Evolutionary conservation across 2,329 filamentous ascomycete genomes (phyloP), one percentile per base, ranked within the genome.

Genomic region (Sclerotinia minor): DNA sequence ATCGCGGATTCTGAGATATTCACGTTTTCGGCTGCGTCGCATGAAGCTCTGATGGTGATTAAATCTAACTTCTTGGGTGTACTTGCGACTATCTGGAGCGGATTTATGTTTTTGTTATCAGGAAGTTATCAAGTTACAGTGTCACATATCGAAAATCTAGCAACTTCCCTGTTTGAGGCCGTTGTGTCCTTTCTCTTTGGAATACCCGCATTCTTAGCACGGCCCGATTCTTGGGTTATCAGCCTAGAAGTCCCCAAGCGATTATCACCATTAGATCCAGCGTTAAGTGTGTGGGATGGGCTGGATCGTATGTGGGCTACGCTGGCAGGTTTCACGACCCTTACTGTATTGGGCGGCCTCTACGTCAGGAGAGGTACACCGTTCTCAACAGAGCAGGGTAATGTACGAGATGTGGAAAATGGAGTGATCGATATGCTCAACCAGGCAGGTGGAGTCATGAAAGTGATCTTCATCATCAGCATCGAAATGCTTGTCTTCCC

Each of bases 401-500:
- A 11, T 38, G 82, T 84, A 63, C 85, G 86, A 69, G 85, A 87
- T 44, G 86, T 85, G 83, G 94, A 98, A 77, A 90, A 89, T 32
- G 85, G 89, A 9, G 79, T 97, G 53, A 89, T 94, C 32, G 94
- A 98, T 71, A 84, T 89, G 1, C 83, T 99, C 29, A 89, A 93
- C 71, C 96, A 99, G 82, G 95, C 95, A 59, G 96, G 95, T 53
- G 95, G 96, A 19, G 94, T 99, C 13, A 88, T 97, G 83, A 99
- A 99, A 79, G 95, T 99, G 29, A 96, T 99, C 63, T 81, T 98
- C 69, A 98, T 99, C 75, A 99, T 99, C 72, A 95, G 94, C 72
- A 99, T 99, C 74, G 95, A 99, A 80, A 99, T 99, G 95, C 88
- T 99, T 47, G 88, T 94, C 8, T 99, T 99, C 76, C 95, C 95